Base-by-base conservation (phyloP, 768 basidiomycete species). In the Boletus patriciae region DNA sequence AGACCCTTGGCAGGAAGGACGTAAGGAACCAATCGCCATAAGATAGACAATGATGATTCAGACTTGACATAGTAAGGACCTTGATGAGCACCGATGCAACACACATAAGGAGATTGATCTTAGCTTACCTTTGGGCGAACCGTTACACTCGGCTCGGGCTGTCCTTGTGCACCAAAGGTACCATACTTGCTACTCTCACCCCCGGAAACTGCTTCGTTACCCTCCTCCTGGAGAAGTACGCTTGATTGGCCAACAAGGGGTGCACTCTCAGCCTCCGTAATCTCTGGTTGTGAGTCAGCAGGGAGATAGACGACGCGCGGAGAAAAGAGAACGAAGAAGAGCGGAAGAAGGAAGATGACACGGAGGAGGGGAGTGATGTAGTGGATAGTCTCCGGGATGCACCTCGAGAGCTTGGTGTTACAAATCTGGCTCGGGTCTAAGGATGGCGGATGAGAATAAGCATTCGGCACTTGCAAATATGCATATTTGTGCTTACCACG, bases 251-350 rank as follows among this genome's bases (percentile, higher is more conserved):
- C 69, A 12, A 73, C 60, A 10, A 73, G 62, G 10, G 71, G 57
- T 45, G 69, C 62, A 62, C 61, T 52, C 61, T 67, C 63, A 12
- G 46, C 50, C 43, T 71, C 61, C 0, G 27, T 50, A 16, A 43
- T 53, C 23, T 69, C 65, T 5, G 47, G 50, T 41, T 62, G 68
- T 19, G 57, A 59, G 16, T 64, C 57, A 10, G 43, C 59, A 49
- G 70, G 52, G 3, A 80, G 80, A 72, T 89, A 95, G 3, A 82
- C 72, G 45, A 86, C 74, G 52, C 83, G 82, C 16, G 93, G 93
- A 36, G 77, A 80, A 49, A 80, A 67, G 46, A 95, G 78, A 6
- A 82, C 77, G 36, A 77, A 78, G 45, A 92, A 70, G 50, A 93
- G 75, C 8, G 83, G 80, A 18, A 82, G 52, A 25, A 90, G 78